Percentiles rank a stretch among this genome's conserved stretches.
Conservation (phyloP, 2,329 filamentous ascomycete species). For the Apiospora malaysiana region DNA sequence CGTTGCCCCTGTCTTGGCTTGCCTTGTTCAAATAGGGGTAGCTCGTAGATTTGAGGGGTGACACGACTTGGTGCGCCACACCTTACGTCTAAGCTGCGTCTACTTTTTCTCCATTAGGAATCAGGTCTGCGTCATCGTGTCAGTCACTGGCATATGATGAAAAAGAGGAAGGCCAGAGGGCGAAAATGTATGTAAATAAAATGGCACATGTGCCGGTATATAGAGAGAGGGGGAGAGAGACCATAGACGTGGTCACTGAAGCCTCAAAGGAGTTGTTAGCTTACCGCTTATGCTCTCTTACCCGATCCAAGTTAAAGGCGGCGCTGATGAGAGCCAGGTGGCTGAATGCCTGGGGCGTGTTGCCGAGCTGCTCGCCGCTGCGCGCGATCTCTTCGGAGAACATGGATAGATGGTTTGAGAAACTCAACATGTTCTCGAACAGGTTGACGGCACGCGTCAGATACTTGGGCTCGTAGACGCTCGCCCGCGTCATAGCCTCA, state of each 20-base stretch:
- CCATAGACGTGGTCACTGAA: background rate
- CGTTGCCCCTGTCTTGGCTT: too few species aligned
- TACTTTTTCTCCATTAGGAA: background rate
- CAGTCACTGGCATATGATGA: background rate
- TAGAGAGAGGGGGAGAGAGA: background rate
- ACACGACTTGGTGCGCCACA: too few species aligned
- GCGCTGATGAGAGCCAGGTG: conserved; percentile 78
- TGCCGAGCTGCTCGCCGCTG: conserved; percentile 78
- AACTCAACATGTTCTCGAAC: conserved; percentile 79
- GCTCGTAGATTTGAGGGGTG: too few species aligned
- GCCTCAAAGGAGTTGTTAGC: background rate
- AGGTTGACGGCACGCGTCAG: conserved; percentile 66
- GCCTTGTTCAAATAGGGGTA: too few species aligned
- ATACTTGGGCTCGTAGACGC: conserved; percentile 69
- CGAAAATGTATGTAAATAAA: too few species aligned
- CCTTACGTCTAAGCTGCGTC: too few species aligned
- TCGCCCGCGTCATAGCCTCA: conserved; percentile 75
- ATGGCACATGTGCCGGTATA: too few species aligned
- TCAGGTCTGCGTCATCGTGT: background rate
- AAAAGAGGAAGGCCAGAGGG: background rate
- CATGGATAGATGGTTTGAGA: conserved; percentile 78
- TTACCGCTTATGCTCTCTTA: conserved; percentile 37
- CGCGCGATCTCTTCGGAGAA: conserved; percentile 81
- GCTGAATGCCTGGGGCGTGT: conserved; percentile 80
- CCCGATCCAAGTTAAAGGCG: conserved; percentile 75